Base-by-base conservation (phyloP, 352 stramenopile genomes). In the Globisporangium acanthophoron region DNA sequence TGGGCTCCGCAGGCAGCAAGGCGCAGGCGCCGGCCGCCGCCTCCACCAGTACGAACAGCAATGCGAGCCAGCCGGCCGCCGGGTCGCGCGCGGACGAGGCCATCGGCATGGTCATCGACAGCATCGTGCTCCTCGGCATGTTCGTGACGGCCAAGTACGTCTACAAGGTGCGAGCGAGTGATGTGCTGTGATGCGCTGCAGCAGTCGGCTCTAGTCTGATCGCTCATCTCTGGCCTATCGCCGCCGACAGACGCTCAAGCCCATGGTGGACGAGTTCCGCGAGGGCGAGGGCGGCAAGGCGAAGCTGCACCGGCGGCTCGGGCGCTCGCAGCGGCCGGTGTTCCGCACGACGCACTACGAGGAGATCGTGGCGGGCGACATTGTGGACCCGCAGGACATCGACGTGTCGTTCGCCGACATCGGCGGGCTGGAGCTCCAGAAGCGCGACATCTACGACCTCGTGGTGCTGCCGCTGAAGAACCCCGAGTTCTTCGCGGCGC, bases 371-470 rank as follows among this genome's bases (percentile, higher is more conserved):
- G 92, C 93, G 3, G 83, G 92, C 52, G 92, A 98, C 71, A 92
- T 98, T 18, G 84, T 99, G 44, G 93, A 98, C 73, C 91, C 94
- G 18, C 67, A 89, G 45, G 90, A 98, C 65, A 92, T 99, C 35
- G 71, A 87, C 56, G 85, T 94, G 18, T 78, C 74, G 20, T 99
- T 99, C 77, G 73, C 78, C n/a, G 93, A 98, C 68, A 98, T 99
- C 65, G 96, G 96, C 29, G 96, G 96, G 0, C 76, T 99, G n/a
- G 91, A 98, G 69, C 76, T 92, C 18, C 92, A 98, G 61, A 98
- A 98, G 72, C 79, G 90, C 52, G 95, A 99, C 71, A 96, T 99
- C 59, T 89, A 97, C 65, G 94, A 99, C 62, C 75, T 98, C 31
- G 92, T 98, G 5, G 89, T 99, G 76, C 73, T 98, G 39, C 88